Conservation (phyloP, 208 protist species). For the Acanthamoeba lenticulata region DNA sequence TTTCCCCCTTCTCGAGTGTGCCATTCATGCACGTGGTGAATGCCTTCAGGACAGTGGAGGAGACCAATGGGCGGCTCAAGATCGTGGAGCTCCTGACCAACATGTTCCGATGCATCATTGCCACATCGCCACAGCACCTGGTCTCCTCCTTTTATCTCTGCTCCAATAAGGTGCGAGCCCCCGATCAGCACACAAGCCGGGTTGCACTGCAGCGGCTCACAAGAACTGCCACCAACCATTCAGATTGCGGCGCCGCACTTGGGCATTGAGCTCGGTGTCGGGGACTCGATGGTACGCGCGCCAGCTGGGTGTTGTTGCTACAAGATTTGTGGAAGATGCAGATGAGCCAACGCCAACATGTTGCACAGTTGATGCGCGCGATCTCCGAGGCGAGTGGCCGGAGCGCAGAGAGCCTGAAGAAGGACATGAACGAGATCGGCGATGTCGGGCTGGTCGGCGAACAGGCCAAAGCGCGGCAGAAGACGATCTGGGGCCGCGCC, state of each 20-base stretch:
- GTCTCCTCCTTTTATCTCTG: constrained; percentile 50
- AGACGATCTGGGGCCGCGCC: background rate
- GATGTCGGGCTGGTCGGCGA: constrained; percentile 44
- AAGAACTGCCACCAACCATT: too few species aligned
- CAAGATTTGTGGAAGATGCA: background rate
- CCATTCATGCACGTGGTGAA: constrained; percentile 38
- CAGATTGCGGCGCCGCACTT: constrained; percentile 22
- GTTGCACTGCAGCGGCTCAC: too few species aligned
- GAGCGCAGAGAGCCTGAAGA: constrained; percentile 23
- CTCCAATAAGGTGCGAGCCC: background rate
- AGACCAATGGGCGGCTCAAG: background rate
- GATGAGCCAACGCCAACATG: too few species aligned
- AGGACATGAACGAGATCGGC: constrained; percentile 12
- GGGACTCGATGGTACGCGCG: background rate
- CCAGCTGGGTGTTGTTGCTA: background rate
- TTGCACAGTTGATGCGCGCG: constrained; percentile 25
- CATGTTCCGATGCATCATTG: constrained; percentile 47
- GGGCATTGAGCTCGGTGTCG: constrained; percentile 51
- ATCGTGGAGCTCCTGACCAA: constrained; percentile 24
- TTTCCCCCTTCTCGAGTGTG: too few species aligned
- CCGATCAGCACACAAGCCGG: too few species aligned
- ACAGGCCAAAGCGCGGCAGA: constrained; percentile 17
- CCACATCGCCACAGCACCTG: constrained; percentile 3
- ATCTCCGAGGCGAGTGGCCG: constrained; percentile 39
- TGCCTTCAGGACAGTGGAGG: constrained; percentile 1